These are phyloP conservation scores for Metarhizium rileyi DNA, from an alignment of 2,329 filamentous ascomycete species.

Conservation along the genomic window DNA sequence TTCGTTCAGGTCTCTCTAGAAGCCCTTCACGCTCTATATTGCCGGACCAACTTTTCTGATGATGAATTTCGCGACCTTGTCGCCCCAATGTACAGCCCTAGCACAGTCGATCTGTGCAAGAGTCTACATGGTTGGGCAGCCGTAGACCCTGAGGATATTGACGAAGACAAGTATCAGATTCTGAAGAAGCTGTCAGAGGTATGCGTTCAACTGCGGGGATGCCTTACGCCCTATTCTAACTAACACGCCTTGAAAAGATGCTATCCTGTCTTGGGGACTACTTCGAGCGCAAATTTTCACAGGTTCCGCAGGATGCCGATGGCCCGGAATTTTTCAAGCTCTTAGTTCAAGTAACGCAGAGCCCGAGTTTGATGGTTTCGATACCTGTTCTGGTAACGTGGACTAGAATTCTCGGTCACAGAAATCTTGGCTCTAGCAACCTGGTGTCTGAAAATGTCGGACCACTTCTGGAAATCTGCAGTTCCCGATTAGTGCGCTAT, in stretches of 20 bases:
- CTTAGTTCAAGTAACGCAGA: conserved; percentile 68
- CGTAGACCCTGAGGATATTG: conserved; percentile 71
- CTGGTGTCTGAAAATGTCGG: conserved; percentile 56
- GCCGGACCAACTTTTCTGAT: conserved; percentile 61
- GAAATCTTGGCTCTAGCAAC: conserved; percentile 55
- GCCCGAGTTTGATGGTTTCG: conserved; percentile 82
- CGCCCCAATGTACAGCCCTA: conserved; percentile 66
- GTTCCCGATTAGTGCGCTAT: conserved; percentile 74
- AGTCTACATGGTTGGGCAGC: conserved; percentile 72
- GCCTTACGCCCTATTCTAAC: conserved; percentile 1
- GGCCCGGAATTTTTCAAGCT: conserved; percentile 69
- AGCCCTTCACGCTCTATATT: conserved; percentile 74
- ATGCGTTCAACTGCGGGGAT: conserved; percentile 15
- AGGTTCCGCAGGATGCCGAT: conserved; percentile 54
- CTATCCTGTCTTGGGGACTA: conserved; percentile 78
- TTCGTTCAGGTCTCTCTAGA: conserved; percentile 60
- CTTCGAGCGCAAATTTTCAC: conserved; percentile 64
- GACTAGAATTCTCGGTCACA: conserved; percentile 70
- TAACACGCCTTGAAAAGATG: conserved; percentile 43
- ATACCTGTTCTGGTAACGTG: conserved; percentile 87
- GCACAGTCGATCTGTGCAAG: conserved; percentile 60
- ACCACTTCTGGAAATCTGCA: conserved; percentile 72
- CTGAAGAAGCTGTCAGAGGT: conserved; percentile 93
- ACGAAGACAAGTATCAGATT: conserved; percentile 85
- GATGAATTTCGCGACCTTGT: conserved; percentile 71